Conservation (phyloP, 2,329 filamentous ascomycete genomes). For the Aspergillus novoparasiticus region DNA sequence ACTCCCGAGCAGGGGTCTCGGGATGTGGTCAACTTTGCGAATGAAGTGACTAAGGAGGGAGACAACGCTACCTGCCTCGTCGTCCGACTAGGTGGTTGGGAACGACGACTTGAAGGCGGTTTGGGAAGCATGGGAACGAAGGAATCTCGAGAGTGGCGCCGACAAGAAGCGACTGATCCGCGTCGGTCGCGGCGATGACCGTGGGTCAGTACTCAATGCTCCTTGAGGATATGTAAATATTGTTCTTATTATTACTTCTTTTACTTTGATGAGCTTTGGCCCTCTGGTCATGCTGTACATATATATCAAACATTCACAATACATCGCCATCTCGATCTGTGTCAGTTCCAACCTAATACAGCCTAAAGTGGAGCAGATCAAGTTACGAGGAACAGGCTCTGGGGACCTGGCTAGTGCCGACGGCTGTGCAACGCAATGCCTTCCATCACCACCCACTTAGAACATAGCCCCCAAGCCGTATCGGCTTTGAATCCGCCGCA, state of each 20-base stretch:
- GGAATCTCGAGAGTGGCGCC: conserved; percentile 83
- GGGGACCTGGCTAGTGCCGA: not conserved
- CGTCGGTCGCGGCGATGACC: conserved; percentile 63
- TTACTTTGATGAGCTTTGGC: not conserved
- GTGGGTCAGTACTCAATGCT: not conserved
- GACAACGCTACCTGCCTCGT: conserved; percentile 68
- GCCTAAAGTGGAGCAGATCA: not conserved
- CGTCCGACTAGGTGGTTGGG: conserved; percentile 66
- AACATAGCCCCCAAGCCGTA: not conserved
- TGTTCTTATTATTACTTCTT: not conserved
- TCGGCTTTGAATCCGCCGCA: not conserved
- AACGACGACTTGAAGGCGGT: conserved; percentile 72
- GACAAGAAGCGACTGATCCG: conserved; percentile 78
- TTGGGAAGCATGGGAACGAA: conserved; percentile 87
- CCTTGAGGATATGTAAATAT: not conserved
- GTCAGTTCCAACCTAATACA: not conserved
- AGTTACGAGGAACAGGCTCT: not conserved
- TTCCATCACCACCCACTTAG: not conserved
- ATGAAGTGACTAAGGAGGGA: conserved; percentile 71
- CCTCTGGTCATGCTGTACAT: not conserved
- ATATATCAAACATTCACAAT: not conserved
- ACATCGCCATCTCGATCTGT: not conserved
- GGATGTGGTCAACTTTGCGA: conserved; percentile 82
- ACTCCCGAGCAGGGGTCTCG: conserved; percentile 84
- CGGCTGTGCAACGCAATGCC: not conserved